Evolutionary conservation across 495 filamentous ascomycete genomes (phyloP), one percentile per base, ranked within the genome.

Genomic region (Lasiosphaeria ovina): DNA sequence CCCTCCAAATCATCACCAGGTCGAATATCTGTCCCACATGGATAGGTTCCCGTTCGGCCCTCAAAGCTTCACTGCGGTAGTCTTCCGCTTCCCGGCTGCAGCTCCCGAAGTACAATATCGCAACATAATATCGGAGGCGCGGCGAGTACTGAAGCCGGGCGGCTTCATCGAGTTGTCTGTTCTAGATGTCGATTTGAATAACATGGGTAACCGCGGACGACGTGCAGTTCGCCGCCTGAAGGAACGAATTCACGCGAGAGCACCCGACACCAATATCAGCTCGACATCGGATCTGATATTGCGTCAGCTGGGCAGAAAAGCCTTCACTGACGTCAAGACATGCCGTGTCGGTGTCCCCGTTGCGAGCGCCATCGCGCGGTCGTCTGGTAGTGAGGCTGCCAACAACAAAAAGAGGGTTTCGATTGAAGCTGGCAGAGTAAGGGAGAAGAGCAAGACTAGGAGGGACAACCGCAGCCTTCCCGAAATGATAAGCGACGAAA

Each of bases 331-430:
- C 65, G 79, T 97, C 52, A 92, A 92, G 67, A 83, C 89, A 31
- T 97, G 93, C 71, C 87, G 92, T 59, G 88, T 98, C 6, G 91
- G 89, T 33, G 88, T 98, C 3, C 94, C 95, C 3, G 91, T 91
- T 0, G 92, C 91, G 3, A 92, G 91, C 33, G 78, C 81, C 32
- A 80, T 93, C 35, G 68, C 76, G 1, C 66, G 61, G 9, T 67
- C 71, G 11, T 72, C 77, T 3, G 55, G 62, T 38, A 69, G 63
- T 57, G 71, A 63, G 45, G 58, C 67, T 34, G 36, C 55, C n/a
- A 54, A 57, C 31, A 65, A 57, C 36, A 57, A 35, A 9, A 66
- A 58, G 58, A 47, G 57, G 34, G 32, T 10, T 7, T 58, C 65
- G 34, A 53, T 49, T 6, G 52, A 35, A 33, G 24, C 14, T 10